Evolutionary conservation across 352 stramenopile genomes (phyloP).

Genomic region (Saprolegnia parasitica): DNA sequence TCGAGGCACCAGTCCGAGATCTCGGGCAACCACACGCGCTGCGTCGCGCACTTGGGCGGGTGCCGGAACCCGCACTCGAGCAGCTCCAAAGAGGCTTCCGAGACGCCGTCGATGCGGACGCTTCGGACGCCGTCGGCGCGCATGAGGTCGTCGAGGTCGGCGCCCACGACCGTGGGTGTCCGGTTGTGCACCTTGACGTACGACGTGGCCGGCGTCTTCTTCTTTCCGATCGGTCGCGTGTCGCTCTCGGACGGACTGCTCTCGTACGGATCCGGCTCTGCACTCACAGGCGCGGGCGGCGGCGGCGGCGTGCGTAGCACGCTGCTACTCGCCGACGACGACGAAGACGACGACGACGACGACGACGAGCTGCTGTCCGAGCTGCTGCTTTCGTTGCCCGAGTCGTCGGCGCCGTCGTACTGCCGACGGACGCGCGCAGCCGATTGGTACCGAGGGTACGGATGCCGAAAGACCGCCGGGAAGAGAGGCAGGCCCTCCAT

Average conservation of each 20-base stretch:
- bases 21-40: constrained; percentile 74
- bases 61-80: constrained; percentile 78
- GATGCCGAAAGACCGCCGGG: background rate
- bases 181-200: constrained; percentile 13
- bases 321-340: background rate
- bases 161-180: constrained; percentile 11
- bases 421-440: constrained; percentile 34
- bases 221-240: constrained; percentile 27
- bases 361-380: constrained; percentile 29
- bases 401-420: constrained; percentile 36
- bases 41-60: constrained; percentile 50
- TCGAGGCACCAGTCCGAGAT: constrained; percentile 86
- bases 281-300: too few relatives aligned
- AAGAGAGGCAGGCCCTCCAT: background rate
- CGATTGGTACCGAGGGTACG: background rate
- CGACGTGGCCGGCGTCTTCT: constrained; percentile 1
- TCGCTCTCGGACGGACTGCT: constrained; percentile 22
- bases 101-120: constrained; percentile 44
- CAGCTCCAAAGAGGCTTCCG: constrained; percentile 60
- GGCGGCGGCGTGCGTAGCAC: too few relatives aligned
- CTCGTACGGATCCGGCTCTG: background rate
- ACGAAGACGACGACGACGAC: background rate
- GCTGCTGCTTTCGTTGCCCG: constrained; percentile 54
- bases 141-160: constrained; percentile 70
- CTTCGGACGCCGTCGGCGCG: constrained; percentile 52